Percentiles rank a stretch among this genome's conserved stretches.
These are phyloP conservation scores for Bruguiera hainesii DNA, from an alignment of 441 rosid genomes.

Conservation along the genomic window DNA sequence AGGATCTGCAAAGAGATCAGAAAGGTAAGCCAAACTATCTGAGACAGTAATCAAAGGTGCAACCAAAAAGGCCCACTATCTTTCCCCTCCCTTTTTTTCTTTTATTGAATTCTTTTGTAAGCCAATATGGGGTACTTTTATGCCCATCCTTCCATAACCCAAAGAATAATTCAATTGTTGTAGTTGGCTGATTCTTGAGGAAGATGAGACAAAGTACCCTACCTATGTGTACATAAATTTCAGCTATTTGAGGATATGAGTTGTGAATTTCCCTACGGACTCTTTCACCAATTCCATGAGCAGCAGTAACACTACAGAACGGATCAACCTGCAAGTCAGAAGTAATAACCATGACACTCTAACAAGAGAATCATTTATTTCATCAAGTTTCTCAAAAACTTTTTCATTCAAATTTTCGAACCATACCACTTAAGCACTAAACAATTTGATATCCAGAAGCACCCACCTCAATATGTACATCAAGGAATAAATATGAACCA, in stretches of 20 bases:
- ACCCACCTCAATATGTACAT: conserved; percentile 91
- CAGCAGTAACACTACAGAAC: conserved; percentile 81
- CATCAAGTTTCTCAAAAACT: neutral
- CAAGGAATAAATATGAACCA: conserved; percentile 84
- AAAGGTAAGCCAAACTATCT: neutral
- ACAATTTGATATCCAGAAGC: conserved; percentile 7
- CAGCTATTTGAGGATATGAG: conserved; percentile 70
- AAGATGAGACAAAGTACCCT: conserved; percentile 17
- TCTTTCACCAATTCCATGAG: conserved; percentile 80
- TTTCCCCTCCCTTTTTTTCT: neutral
- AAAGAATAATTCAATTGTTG: neutral
- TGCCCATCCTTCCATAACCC: neutral
- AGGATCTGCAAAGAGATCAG: conserved; percentile 53
- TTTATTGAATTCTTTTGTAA: neutral
- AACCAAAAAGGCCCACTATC: neutral
- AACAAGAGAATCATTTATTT: neutral
- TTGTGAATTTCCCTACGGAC: conserved; percentile 66
- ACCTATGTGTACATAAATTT: conserved; percentile 97
- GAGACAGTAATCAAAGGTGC: neutral
- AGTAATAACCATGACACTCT: conserved; percentile 6
- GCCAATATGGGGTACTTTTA: neutral
- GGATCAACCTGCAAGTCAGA: conserved; percentile 75
- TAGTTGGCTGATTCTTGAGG: neutral
- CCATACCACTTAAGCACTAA: neutral
- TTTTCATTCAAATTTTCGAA: neutral